Base-by-base conservation (phyloP, 1,284 basidiomycete genomes). In the Veloporphyrellus conicus region DNA sequence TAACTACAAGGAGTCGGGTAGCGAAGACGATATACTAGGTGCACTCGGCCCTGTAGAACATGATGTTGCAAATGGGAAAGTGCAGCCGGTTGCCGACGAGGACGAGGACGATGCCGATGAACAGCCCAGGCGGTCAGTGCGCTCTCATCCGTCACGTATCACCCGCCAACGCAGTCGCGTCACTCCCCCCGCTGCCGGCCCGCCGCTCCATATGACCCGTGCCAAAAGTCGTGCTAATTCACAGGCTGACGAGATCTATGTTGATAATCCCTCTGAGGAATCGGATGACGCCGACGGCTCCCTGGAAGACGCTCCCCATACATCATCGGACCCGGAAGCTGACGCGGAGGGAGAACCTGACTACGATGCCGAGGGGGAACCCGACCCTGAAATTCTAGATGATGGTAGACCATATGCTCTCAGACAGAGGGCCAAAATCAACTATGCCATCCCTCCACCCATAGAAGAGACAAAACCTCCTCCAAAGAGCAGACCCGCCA, bases 371-470 rank as follows among this genome's bases (percentile, higher is more conserved):
- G 52, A 63, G 54, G 45, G 61, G 5, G 63, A 59, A 28, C 55
- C 58, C 45, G 58, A 79, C 71, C 34, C 74, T 15, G 74, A 61
- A 9, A 57, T 68, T n/a, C 69, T 62, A 35, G 66, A 68, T 22
- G 71, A 77, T 43, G 81, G 81, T 18, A 76, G 72, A 53, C 80
- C 81, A 9, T 90, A 90, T 56, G 60, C 78, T 1, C 69, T 90
- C 19, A 71, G 85, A 23, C 75, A 79, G 54, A 71, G 88, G 40
- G 72, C 75, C 38, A 77, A 76, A 58, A 79, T 88, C 57, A 87
- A 88, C 60, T 90, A 89, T 52, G 81, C 82, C 5, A 85, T 89
- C 22, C 85, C 84, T 1, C 86, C 85, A 0, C 82, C 84, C 0
- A 68, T 89, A 16, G 86, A 88, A 49, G 84, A 86, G 41, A 68